A percentile compares a stretch with the other conserved stretches of the same genome.
Evolutionary conservation across 2,329 filamentous ascomycete species (phyloP).

Genomic region (Zasmidium cellare): DNA sequence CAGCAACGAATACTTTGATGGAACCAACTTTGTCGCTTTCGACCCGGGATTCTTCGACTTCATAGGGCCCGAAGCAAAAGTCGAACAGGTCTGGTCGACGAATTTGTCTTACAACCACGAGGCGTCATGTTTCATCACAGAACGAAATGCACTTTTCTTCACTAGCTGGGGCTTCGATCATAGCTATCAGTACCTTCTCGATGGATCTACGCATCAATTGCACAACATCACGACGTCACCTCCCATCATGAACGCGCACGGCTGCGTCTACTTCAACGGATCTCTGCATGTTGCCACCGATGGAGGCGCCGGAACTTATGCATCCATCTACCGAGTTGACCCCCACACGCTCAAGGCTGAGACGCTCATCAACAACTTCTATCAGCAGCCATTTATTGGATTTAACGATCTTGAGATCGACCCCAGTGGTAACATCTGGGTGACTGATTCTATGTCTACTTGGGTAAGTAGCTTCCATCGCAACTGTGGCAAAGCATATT

Average conservation of each 20-base stretch:
- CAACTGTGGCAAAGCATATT: background rate
- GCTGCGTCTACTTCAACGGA: conserved; percentile 19
- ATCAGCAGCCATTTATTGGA: conserved; percentile 60
- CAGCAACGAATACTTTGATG: conserved; percentile 8
- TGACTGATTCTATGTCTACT: conserved; percentile 26
- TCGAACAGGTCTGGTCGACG: conserved; percentile 11
- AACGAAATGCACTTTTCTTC: conserved; percentile 13
- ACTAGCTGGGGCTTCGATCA: conserved; percentile 11
- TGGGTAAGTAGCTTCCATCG: conserved; percentile 37
- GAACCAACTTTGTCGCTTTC: conserved; percentile 16
- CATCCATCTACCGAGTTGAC: conserved; percentile 9
- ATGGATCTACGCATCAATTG: conserved; percentile 6
- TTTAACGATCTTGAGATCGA: conserved; percentile 57
- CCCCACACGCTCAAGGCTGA: conserved; percentile 8
- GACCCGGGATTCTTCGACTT: conserved; percentile 17
- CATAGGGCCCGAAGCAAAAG: conserved; percentile 15
- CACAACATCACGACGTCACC: conserved; percentile 12
- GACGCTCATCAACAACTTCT: conserved; percentile 58
- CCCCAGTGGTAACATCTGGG: conserved; percentile 40
- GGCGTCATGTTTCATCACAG: conserved; percentile 14
- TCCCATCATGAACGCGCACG: conserved; percentile 16
- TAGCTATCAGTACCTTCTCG: conserved; percentile 12
- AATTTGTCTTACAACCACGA: conserved; percentile 11
- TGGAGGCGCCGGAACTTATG: conserved; percentile 12
- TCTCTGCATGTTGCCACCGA: conserved; percentile 16